phyloP scores from a whole-genome alignment of 208 protist species.

The Plasmodiophora brassicae region DNA sequence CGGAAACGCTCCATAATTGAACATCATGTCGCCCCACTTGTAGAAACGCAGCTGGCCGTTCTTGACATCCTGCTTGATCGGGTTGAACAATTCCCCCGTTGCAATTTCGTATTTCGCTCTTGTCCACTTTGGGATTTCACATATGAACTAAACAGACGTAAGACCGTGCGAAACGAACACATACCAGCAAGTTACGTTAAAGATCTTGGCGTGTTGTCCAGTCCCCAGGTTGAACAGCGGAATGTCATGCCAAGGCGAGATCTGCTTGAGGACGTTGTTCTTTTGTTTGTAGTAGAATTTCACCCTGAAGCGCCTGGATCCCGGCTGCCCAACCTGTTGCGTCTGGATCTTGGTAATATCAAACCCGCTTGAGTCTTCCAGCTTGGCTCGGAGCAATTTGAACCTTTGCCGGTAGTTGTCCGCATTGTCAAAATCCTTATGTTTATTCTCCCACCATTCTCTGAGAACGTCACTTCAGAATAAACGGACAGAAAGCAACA shows the following conservation, averaged over 20 bases:
- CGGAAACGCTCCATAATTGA: conserved; percentile 89
- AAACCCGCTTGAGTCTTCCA: conserved; percentile 28
- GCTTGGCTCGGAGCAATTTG: conserved; percentile 30
- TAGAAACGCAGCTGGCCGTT: conserved; percentile 87
- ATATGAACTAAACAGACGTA: background rate
- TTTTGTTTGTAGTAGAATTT: conserved; percentile 47
- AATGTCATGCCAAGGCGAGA: conserved; percentile 53
- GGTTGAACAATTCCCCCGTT: conserved; percentile 82
- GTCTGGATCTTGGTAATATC: conserved; percentile 33
- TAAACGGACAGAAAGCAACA: background rate
- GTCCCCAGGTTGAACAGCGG: conserved; percentile 32
- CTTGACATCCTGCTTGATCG: conserved; percentile 82
- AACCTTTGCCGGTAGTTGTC: conserved; percentile 31
- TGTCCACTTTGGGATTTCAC: conserved; percentile 84
- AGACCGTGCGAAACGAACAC: background rate
- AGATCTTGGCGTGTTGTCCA: background rate
- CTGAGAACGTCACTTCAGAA: background rate
- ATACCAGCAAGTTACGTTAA: background rate
- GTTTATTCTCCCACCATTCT: conserved; percentile 20
- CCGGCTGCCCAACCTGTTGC: background rate
- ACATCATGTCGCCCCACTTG: conserved; percentile 89
- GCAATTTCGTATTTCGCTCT: conserved; percentile 89
- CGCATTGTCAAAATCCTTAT: background rate
- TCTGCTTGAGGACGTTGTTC: conserved; percentile 38
- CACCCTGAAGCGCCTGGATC: conserved; percentile 35